Evolutionary conservation across 208 protist species (phyloP).

Genomic region (Trypanosomatidae sp.): DNA sequence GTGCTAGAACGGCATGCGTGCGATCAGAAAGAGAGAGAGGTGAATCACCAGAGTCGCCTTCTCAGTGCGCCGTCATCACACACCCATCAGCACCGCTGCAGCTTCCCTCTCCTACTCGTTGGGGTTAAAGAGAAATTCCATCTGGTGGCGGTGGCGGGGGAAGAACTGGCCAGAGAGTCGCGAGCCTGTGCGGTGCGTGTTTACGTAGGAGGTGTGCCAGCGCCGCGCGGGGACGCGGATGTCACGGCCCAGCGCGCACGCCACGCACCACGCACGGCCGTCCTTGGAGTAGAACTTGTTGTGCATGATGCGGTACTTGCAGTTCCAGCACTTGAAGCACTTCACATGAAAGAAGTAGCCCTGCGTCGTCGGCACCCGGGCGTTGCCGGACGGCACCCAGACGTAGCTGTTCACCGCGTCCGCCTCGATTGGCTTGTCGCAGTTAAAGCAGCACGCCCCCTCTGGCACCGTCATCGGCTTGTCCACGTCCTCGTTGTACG

Average conservation of each 20-base stretch:
- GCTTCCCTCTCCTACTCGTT: slow-evolving; percentile 47
- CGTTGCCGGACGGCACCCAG: slow-evolving; percentile 88
- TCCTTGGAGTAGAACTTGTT: slow-evolving; percentile 93
- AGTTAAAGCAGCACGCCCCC: slow-evolving; percentile 87
- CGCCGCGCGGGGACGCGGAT: slow-evolving; percentile 79
- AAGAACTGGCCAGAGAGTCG: slow-evolving; percentile 84
- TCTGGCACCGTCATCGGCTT: slow-evolving; percentile 73
- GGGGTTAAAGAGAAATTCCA: slow-evolving; percentile 87
- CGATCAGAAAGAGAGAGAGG: no score
- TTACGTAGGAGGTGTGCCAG: slow-evolving; percentile 92
- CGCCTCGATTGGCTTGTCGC: slow-evolving; percentile 61
- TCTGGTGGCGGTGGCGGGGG: slow-evolving; percentile 81
- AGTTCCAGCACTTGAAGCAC: slow-evolving; percentile 92
- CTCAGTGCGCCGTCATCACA: neutral
- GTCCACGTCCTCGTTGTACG: slow-evolving; percentile 88
- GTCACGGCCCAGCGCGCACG: slow-evolving; percentile 82
- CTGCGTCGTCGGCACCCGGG: slow-evolving; percentile 73
- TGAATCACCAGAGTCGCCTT: neutral
- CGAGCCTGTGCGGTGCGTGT: slow-evolving; percentile 87
- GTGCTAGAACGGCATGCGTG: no score
- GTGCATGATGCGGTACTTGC: slow-evolving; percentile 85
- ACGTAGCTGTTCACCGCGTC: slow-evolving; percentile 86
- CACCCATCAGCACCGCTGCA: no score
- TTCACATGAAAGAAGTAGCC: slow-evolving; percentile 91
- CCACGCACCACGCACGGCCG: slow-evolving; percentile 76